phyloP scores from a whole-genome alignment of 345 rosid genomes.

The Acer negundo region DNA sequence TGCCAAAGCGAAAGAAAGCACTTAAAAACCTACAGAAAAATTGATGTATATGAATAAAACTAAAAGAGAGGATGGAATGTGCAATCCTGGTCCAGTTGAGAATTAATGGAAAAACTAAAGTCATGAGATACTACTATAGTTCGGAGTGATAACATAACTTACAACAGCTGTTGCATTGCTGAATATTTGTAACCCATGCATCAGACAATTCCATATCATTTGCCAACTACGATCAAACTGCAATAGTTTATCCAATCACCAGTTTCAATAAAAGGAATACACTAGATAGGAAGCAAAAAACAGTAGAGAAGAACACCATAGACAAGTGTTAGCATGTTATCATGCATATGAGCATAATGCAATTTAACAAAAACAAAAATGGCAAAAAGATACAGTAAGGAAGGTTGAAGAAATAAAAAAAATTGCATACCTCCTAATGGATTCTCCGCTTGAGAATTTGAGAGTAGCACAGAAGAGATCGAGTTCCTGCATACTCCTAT shows the following conservation, averaged over 20 bases:
- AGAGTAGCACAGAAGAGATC: slow-evolving; percentile 36
- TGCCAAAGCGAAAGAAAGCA: not conserved
- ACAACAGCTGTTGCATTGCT: slow-evolving; percentile 68
- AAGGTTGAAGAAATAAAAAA: slow-evolving; percentile 11
- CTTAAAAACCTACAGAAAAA: not conserved
- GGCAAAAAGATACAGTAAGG: not conserved
- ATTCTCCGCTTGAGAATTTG: slow-evolving; percentile 40
- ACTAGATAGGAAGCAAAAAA: too few species aligned
- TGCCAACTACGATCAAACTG: slow-evolving; percentile 79
- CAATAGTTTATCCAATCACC: slow-evolving; percentile 26
- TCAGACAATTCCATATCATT: slow-evolving; percentile 65
- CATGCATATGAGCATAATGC: not conserved
- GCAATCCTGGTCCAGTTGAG: not conserved
- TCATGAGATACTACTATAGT: not conserved
- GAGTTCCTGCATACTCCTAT: slow-evolving; percentile 87
- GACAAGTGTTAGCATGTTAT: too few species aligned
- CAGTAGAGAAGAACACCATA: too few species aligned
- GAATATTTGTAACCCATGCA: slow-evolving; percentile 78
- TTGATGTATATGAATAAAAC: not conserved
- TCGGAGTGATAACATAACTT: slow-evolving; percentile 40
- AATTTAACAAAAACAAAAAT: not conserved
- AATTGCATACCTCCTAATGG: slow-evolving; percentile 41
- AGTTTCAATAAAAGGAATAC: slow-evolving; percentile 7
- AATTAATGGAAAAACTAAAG: not conserved
- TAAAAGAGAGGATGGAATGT: not conserved